These are phyloP conservation scores for Vigna trinervia DNA, from an alignment of 306 rosid species.

Conservation along the genomic window DNA sequence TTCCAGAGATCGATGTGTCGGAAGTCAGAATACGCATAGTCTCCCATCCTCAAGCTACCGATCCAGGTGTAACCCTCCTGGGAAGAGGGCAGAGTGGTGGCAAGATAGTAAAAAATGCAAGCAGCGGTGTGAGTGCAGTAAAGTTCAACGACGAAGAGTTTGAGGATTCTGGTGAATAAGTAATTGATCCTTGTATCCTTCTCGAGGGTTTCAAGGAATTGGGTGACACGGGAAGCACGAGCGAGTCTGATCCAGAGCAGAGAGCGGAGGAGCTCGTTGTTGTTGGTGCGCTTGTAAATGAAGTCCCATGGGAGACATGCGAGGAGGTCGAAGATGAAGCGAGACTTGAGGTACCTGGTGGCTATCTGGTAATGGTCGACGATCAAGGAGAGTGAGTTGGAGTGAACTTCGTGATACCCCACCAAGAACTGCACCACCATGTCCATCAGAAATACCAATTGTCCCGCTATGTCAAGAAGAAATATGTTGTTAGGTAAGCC, in stretches of 20 bases:
- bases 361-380: slow-evolving; percentile 54
- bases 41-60: slow-evolving; percentile 73
- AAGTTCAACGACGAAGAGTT: slow-evolving; percentile 70
- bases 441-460: slow-evolving; percentile 65
- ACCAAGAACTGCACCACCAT: slow-evolving; percentile 59
- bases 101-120: slow-evolving; percentile 71
- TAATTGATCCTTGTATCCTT: slow-evolving; percentile 65
- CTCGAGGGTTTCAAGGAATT: slow-evolving; percentile 62
- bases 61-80: slow-evolving; percentile 75
- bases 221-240: slow-evolving; percentile 58
- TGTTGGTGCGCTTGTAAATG: slow-evolving; percentile 63
- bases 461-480: slow-evolving; percentile 71
- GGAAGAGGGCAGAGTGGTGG: slow-evolving; percentile 61
- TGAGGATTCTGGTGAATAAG: slow-evolving; percentile 56
- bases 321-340: slow-evolving; percentile 59
- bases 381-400: slow-evolving; percentile 50
- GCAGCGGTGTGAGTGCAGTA: slow-evolving; percentile 79
- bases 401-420: slow-evolving; percentile 47
- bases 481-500: slow-evolving; percentile 67
- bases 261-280: slow-evolving; percentile 57
- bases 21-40: slow-evolving; percentile 61
- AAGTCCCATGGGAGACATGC: slow-evolving; percentile 76
- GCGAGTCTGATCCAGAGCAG: slow-evolving; percentile 64
- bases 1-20: slow-evolving; percentile 65
- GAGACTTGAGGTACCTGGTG: slow-evolving; percentile 62